Percentiles rank a stretch among this genome's conserved stretches.
phyloP scores from a whole-genome alignment of 805 yeast species.

The Isabelozyma heimii region DNA sequence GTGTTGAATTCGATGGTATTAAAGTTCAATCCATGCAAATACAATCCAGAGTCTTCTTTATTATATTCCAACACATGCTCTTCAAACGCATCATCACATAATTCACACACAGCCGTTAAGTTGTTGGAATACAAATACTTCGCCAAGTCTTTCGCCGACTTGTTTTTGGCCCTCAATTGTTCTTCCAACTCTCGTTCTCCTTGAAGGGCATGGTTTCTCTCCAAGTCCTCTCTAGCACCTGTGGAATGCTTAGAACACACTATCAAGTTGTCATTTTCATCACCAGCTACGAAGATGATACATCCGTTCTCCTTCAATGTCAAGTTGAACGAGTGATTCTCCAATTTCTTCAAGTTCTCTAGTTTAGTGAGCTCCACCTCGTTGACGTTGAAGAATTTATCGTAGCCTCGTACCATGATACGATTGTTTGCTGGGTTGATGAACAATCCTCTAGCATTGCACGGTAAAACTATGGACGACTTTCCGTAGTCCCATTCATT shows the following conservation, averaged over 20 bases:
- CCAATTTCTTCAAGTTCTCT: constrained; percentile 38
- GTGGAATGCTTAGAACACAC: constrained; percentile 93
- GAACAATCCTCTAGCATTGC: constrained; percentile 82
- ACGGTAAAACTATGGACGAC: constrained; percentile 49
- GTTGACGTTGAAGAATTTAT: constrained; percentile 83
- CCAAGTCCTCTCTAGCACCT: constrained; percentile 56
- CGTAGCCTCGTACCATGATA: constrained; percentile 84
- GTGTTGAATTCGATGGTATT: constrained; percentile 68
- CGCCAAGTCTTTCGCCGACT: constrained; percentile 53
- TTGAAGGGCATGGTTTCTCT: constrained; percentile 68
- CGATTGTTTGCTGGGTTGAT: constrained; percentile 24
- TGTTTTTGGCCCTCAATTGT: constrained; percentile 47
- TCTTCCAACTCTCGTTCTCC: constrained; percentile 58
- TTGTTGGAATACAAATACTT: constrained; percentile 45
- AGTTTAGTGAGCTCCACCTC: constrained; percentile 59
- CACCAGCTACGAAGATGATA: constrained; percentile 77
- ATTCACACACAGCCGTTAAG: constrained; percentile 86
- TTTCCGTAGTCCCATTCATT: constrained; percentile 85
- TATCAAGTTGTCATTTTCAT: constrained; percentile 69
- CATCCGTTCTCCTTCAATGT: constrained; percentile 94
- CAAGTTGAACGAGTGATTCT: constrained; percentile 75
- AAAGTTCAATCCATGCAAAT: constrained; percentile 82
- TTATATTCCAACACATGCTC: constrained; percentile 85
- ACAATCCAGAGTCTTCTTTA: constrained; percentile 70
- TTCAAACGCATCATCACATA: constrained; percentile 89